phyloP scores from a whole-genome alignment of 1,284 basidiomycete species.

The Coniferiporia sulphurascens region DNA sequence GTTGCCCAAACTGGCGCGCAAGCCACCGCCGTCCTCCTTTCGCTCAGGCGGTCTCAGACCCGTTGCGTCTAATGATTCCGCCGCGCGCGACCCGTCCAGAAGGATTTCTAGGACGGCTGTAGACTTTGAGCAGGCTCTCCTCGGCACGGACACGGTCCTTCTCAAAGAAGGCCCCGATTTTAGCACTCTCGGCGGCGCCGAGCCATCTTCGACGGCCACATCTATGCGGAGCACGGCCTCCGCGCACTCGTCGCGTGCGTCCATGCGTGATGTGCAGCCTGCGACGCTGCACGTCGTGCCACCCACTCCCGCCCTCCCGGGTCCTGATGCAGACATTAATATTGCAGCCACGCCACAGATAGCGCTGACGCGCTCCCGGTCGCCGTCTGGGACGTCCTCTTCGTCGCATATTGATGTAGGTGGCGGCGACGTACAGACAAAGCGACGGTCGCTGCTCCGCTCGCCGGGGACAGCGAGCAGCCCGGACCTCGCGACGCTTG shows the following conservation, averaged over 20 bases:
- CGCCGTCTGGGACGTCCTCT: constrained; percentile 32
- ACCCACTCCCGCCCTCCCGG: constrained; percentile 12
- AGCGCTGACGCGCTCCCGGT: constrained; percentile 27
- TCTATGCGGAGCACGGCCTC: constrained; percentile 29
- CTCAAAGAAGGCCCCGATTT: constrained; percentile 68
- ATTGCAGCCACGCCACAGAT: constrained; percentile 8
- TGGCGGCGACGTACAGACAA: constrained; percentile 59
- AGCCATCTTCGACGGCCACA: constrained; percentile 36
- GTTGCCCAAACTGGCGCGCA: constrained; percentile 35
- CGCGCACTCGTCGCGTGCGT: constrained; percentile 21
- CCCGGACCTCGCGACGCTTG: constrained; percentile 80
- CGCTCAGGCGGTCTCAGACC: constrained; percentile 46
- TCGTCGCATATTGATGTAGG: constrained; percentile 60
- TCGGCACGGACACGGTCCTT: constrained; percentile 56
- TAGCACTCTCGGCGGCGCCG: constrained; percentile 49
- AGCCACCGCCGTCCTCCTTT: constrained; percentile 44
- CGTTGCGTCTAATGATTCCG: constrained; percentile 45
- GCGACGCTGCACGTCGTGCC: constrained; percentile 33
- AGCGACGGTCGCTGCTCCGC: constrained; percentile 80
- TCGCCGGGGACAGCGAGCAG: constrained; percentile 84
- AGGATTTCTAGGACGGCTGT: constrained; percentile 65
- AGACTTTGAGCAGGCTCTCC: constrained; percentile 74
- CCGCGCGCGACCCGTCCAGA: constrained; percentile 36
- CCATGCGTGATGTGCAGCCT: constrained; percentile 30
- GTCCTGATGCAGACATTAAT: constrained; percentile 22